Evolutionary conservation across 352 stramenopile species (phyloP), one percentile per base, ranked within the genome.

Genomic region (Pythium folliculosum): DNA sequence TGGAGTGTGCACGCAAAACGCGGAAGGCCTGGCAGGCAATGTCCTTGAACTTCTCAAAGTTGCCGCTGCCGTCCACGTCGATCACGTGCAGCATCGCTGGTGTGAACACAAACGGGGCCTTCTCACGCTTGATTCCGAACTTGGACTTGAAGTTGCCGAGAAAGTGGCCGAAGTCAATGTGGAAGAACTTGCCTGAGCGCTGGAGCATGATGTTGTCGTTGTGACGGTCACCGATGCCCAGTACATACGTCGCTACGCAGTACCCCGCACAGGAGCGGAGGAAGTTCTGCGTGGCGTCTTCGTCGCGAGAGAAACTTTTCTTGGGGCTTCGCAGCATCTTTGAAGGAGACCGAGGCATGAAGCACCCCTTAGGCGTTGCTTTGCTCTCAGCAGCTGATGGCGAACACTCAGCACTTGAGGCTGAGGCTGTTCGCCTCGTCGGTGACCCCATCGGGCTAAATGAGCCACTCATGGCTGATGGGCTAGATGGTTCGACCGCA

Each of bases 161-260:
- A 56, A 98, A 98, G 67, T 98, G 94, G 1, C 96, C 95, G 69
- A 98, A 99, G 60, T 99, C 96, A 56, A 99, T 98, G 84, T 99
- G 96, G 75, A 99, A 98, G 23, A 98, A 86, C 64, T 96, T 96
- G 0, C 95, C 95, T 6, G 93, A 89, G 19, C 82, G 80, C 67
- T 96, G 96, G 50, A 98, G 74, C 96, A 99, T 99, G 56, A 98
- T 86, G 70, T 98, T 98, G 72, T 98, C 94, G 66, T 97, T 97
- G 76, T 98, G 94, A 8, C 94, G 88, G 60, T 98, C 94, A 9
- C 94, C 94, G 38, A 98, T 94, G 32, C 95, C 94, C 16, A 98
- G 67, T 5, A 98, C 90, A 66, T 97, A 98, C 17, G 92, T 98
- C 12, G 93, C 91, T 2, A 98, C 94, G 59, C 91, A 97, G 74